phyloP scores from a whole-genome alignment of 768 basidiomycete genomes.

The Hericium rajendrae region DNA sequence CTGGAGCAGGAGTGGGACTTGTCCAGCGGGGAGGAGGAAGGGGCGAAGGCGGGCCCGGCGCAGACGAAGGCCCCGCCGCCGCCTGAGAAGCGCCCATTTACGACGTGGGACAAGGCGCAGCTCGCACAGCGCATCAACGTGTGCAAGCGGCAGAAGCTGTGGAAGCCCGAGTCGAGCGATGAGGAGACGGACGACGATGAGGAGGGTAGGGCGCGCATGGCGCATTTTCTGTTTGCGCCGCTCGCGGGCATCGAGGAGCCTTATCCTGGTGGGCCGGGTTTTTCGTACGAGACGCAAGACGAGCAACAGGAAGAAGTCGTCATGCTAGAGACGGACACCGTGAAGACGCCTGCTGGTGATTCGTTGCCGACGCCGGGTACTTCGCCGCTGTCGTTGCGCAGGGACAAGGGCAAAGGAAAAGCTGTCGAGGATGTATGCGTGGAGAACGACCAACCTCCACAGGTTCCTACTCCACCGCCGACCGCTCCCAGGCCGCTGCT shows the following conservation, averaged over 20 bases:
- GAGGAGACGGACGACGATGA: slow-evolving; percentile 8
- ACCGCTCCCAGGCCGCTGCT: not conserved
- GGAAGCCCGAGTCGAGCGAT: slow-evolving; percentile 3
- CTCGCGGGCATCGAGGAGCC: not conserved
- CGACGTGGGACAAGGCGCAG: not conserved
- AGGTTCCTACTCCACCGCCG: not conserved
- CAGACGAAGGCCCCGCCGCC: not conserved
- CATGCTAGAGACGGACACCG: not conserved
- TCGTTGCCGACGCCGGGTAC: not conserved
- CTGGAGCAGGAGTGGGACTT: too few relatives aligned
- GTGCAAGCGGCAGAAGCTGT: not conserved
- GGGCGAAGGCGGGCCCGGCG: not conserved
- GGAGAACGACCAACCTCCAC: not conserved
- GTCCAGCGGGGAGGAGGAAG: not conserved
- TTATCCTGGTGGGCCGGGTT: not conserved
- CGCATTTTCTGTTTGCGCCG: slow-evolving; percentile 4
- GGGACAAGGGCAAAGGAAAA: not conserved
- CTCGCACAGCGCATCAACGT: slow-evolving; percentile 5
- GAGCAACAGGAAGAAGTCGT: not conserved
- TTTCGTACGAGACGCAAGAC: not conserved
- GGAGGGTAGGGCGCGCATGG: slow-evolving; percentile 6
- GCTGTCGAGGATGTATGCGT: not conserved
- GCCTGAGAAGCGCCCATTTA: too few relatives aligned
- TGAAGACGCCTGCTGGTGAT: not conserved
- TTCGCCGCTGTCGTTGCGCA: not conserved